Conservation (phyloP, 306 rosid genomes). For the Begonia masoniana region DNA sequence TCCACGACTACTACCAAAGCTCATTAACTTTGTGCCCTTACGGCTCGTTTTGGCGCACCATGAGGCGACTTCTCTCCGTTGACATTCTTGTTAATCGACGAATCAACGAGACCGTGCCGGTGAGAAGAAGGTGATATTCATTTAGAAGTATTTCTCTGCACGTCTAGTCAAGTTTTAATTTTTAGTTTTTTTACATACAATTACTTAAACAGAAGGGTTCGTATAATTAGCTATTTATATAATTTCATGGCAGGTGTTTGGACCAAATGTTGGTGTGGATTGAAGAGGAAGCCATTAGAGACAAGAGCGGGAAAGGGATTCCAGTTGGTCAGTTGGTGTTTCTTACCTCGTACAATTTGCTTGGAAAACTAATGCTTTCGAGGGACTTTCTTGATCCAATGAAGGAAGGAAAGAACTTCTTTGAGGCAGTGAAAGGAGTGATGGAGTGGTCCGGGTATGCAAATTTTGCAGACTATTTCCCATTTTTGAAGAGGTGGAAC, state of each 20-base stretch:
- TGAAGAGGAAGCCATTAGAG: slow-evolving; percentile 19
- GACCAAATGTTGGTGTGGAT: slow-evolving; percentile 40
- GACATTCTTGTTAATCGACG: slow-evolving; percentile 46
- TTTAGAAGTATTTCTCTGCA: too few relatives aligned
- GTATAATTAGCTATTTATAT: too few relatives aligned
- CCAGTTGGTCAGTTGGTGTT: slow-evolving; percentile 41
- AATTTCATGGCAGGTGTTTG: slow-evolving; percentile 14
- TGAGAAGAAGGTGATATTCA: slow-evolving; percentile 15
- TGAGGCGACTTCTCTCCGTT: slow-evolving; percentile 37
- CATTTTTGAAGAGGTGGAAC: slow-evolving; percentile 39
- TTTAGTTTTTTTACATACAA: too few relatives aligned
- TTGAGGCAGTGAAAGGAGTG: slow-evolving; percentile 22
- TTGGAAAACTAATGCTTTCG: slow-evolving; percentile 48
- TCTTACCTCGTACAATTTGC: slow-evolving; percentile 35
- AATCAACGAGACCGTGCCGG: slow-evolving; percentile 22
- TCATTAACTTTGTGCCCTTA: slow-evolving; percentile 51
- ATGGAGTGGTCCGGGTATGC: slow-evolving; percentile 42
- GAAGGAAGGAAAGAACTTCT: slow-evolving; percentile 33
- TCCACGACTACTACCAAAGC: slow-evolving; percentile 32
- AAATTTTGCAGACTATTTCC: slow-evolving; percentile 32
- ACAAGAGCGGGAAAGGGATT: slow-evolving; percentile 15
- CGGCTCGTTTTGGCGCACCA: slow-evolving; percentile 56
- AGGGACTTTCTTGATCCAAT: slow-evolving; percentile 37
- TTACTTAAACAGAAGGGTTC: too few relatives aligned
- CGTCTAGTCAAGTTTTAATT: too few relatives aligned